A percentile compares a stretch with the other conserved stretches of the same genome.
Evolutionary conservation across 1,139 yeast species (phyloP).

Genomic region (Saccharomycopsis hybrid): DNA sequence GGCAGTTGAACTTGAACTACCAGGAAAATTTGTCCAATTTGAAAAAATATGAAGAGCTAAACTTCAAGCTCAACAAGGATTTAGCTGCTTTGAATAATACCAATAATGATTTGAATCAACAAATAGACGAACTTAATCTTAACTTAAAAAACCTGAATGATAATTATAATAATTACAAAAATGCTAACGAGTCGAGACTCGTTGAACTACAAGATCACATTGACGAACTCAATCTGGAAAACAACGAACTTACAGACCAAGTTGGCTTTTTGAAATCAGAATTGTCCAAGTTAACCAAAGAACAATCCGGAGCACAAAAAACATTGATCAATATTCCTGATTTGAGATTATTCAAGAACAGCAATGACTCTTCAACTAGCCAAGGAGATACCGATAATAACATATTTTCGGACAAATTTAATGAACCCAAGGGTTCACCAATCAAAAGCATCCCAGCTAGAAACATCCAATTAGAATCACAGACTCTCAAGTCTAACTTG

Average conservation of each 20-base stretch:
- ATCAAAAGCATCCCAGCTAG: constrained; percentile 41
- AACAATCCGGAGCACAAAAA: background rate
- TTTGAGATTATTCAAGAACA: constrained; percentile 22
- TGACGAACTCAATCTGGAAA: constrained; percentile 57
- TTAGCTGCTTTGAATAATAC: constrained; percentile 26
- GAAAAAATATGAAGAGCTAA: constrained; percentile 27
- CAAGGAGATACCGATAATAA: constrained; percentile 26
- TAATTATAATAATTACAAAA: constrained; percentile 34
- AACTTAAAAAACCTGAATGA: constrained; percentile 37
- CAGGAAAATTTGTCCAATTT: constrained; percentile 46
- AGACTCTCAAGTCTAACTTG: constrained; percentile 61
- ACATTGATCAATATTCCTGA: constrained; percentile 22
- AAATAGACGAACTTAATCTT: constrained; percentile 43
- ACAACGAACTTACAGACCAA: constrained; percentile 46
- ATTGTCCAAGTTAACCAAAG: constrained; percentile 1
- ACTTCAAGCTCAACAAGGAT: constrained; percentile 33
- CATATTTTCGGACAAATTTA: constrained; percentile 22
- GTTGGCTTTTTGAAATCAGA: constrained; percentile 28
- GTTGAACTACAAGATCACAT: constrained; percentile 44
- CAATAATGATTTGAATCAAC: constrained; percentile 35
- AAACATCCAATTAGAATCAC: constrained; percentile 53
- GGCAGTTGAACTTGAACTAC: constrained; percentile 67
- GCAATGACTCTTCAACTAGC: constrained; percentile 3
- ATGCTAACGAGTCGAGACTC: constrained; percentile 36
- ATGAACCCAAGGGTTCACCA: constrained; percentile 33